Percentiles rank a stretch among this genome's conserved stretches.
phyloP scores from a whole-genome alignment of 2,329 filamentous ascomycete species.

The Lizonia empirigonia region DNA sequence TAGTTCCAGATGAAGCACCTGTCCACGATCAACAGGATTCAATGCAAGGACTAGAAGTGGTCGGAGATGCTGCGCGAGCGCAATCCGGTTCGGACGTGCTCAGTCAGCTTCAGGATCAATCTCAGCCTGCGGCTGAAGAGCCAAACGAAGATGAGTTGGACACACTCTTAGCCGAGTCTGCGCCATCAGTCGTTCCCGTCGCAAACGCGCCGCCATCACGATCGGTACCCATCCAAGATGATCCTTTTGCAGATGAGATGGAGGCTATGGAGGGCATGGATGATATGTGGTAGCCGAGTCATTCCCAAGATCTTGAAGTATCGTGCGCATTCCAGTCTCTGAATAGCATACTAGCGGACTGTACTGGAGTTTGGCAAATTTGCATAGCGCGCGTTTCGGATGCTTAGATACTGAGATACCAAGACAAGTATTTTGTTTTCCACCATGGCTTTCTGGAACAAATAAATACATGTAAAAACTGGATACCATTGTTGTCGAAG shows the following conservation, averaged over 20 bases:
- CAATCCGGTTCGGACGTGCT: constrained; percentile 1
- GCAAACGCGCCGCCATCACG: constrained; percentile 17
- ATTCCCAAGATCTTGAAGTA: neutral
- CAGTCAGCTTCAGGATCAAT: constrained; percentile 11
- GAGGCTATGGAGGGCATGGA: constrained; percentile 49
- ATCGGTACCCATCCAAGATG: constrained; percentile 27
- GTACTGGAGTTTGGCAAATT: too few species aligned
- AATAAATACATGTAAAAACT: constrained; percentile 1
- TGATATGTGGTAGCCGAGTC: constrained; percentile 38
- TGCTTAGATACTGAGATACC: neutral
- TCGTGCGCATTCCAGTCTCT: neutral
- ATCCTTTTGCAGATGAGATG: constrained; percentile 49
- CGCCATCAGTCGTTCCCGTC: constrained; percentile 10
- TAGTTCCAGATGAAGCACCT: neutral
- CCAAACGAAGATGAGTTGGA: constrained; percentile 61
- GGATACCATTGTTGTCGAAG: neutral
- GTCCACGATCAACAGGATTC: constrained; percentile 7
- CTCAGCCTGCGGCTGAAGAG: constrained; percentile 33
- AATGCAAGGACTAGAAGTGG: constrained; percentile 20
- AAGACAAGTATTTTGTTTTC: neutral
- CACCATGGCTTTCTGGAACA: neutral
- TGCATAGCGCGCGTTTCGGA: constrained; percentile 36
- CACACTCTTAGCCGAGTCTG: constrained; percentile 59
- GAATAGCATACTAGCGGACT: too few species aligned
- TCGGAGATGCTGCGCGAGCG: neutral